These are phyloP conservation scores for Debaryomyces singareniensis DNA, from an alignment of 1,139 yeast species.

Conservation along the genomic window DNA sequence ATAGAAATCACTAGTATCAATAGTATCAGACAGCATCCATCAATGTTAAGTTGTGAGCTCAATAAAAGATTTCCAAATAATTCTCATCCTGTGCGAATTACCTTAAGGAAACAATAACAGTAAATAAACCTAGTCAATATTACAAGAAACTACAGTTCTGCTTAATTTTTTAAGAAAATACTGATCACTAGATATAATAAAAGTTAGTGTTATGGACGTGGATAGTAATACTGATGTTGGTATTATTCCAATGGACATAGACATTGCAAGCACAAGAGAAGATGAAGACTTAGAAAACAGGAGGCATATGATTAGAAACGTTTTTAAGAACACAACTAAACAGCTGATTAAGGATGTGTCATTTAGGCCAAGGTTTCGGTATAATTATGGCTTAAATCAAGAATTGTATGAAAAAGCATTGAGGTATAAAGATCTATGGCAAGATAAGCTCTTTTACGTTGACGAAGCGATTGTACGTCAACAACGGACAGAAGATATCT, in stretches of 20 bases:
- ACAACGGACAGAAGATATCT: background rate
- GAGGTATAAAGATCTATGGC: conserved; percentile 30
- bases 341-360: conserved; percentile 20
- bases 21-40: background rate
- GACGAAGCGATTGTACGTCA: conserved; percentile 17
- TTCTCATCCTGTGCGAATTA: too few relatives aligned
- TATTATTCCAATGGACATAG: too few relatives aligned
- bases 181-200: too few relatives aligned
- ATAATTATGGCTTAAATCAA: conserved; percentile 29
- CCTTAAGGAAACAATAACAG: too few relatives aligned
- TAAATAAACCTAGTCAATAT: too few relatives aligned
- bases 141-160: too few relatives aligned
- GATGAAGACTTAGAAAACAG: background rate
- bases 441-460: conserved; percentile 23
- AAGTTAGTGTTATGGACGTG: too few relatives aligned
- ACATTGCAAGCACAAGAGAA: background rate
- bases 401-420: conserved; percentile 18
- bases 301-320: background rate
- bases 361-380: conserved; percentile 28
- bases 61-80: too few relatives aligned
- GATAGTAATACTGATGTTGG: too few relatives aligned
- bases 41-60: too few relatives aligned
- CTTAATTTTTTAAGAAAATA: too few relatives aligned
- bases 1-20: background rate
- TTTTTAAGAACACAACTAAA: conserved; percentile 1